These are phyloP conservation scores for Hypoxylon crocopeplum DNA, from an alignment of 495 filamentous ascomycete genomes.

Conservation along the genomic window DNA sequence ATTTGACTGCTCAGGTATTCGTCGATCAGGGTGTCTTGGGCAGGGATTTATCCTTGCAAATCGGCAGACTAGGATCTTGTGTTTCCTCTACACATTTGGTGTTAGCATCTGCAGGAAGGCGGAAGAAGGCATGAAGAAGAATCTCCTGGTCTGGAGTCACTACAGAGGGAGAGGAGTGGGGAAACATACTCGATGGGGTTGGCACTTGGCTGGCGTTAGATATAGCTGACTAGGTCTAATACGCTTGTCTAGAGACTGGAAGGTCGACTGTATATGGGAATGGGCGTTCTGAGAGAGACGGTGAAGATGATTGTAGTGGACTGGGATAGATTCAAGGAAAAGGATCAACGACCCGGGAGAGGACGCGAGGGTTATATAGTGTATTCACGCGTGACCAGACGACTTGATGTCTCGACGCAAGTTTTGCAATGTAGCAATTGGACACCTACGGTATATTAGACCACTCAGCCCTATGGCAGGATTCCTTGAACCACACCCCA, in stretches of 20 bases:
- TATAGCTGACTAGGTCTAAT: background rate
- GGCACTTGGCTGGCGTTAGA: background rate
- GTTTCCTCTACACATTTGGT: background rate
- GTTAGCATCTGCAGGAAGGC: background rate
- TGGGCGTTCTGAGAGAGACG: background rate
- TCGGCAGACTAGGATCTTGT: background rate
- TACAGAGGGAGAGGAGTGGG: too few relatives aligned
- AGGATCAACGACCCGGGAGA: constrained; percentile 8
- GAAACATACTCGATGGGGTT: constrained; percentile 4
- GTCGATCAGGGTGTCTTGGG: background rate
- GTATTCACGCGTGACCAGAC: constrained; percentile 14
- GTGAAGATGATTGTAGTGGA: constrained; percentile 1
- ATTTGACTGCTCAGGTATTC: background rate
- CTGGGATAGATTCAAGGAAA: constrained; percentile 9
- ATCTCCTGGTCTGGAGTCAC: too few relatives aligned
- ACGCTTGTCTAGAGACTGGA: background rate
- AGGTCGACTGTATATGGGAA: constrained; percentile 4
- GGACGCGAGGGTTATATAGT: constrained; percentile 30
- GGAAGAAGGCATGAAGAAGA: background rate
- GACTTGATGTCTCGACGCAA: constrained; percentile 3
- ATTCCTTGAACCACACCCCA: constrained; percentile 32
- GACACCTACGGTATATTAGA: constrained; percentile 28
- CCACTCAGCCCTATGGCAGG: constrained; percentile 38
- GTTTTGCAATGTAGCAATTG: constrained; percentile 29
- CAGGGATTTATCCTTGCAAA: background rate